These are phyloP conservation scores for Cercospora sp. DNA, from an alignment of 2,329 filamentous ascomycete species.

Conservation along the genomic window DNA sequence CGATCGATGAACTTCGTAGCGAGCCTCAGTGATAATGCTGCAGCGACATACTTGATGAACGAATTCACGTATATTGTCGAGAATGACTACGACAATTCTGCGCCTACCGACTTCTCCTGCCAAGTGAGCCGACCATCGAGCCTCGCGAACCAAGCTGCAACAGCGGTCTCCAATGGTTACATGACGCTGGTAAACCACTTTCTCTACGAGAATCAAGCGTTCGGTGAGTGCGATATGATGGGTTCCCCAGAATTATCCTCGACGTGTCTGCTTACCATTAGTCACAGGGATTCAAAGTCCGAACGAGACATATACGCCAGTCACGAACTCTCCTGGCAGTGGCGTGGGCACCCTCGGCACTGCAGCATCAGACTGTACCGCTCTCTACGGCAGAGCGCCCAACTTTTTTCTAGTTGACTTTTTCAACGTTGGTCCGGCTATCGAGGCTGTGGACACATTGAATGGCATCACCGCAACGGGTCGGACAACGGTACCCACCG, in stretches of 20 bases:
- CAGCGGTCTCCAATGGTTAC: conserved; percentile 23
- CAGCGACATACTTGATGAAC: conserved; percentile 69
- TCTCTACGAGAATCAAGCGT: conserved; percentile 46
- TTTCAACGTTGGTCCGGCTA: conserved; percentile 48
- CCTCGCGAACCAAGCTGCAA: conserved; percentile 23
- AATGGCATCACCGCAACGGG: conserved; percentile 39
- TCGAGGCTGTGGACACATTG: conserved; percentile 43
- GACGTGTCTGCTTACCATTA: not conserved
- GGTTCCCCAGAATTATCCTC: not conserved
- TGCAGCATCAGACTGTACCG: conserved; percentile 44
- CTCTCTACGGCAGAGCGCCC: conserved; percentile 43
- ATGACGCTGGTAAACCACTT: conserved; percentile 55
- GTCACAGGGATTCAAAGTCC: conserved; percentile 42
- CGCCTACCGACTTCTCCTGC: conserved; percentile 35
- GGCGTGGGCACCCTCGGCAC: conserved; percentile 46
- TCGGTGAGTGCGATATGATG: conserved; percentile 24
- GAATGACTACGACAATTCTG: conserved; percentile 44
- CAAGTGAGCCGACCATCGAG: conserved; percentile 23
- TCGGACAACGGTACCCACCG: conserved; percentile 15
- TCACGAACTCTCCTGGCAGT: conserved; percentile 49
- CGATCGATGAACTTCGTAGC: conserved; percentile 62
- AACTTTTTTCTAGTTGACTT: conserved; percentile 51
- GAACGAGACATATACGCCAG: conserved; percentile 42
- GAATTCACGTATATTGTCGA: conserved; percentile 48
- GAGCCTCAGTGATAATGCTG: conserved; percentile 79